Conservation (phyloP, 108 stramenopile genomes). For the Nitzschia sp. region DNA sequence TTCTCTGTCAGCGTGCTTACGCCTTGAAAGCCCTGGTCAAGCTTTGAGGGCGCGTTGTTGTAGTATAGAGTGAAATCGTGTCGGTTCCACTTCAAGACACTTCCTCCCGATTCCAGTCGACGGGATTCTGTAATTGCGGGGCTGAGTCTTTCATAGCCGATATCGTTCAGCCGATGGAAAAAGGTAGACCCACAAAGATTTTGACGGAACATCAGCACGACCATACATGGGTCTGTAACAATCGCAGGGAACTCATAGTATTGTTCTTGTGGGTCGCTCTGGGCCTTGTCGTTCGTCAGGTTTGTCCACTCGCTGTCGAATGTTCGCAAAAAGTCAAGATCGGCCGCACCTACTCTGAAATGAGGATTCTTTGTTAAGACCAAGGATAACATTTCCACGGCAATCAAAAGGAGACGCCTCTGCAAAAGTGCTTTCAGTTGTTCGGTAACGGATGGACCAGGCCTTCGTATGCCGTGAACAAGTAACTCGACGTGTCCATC, state of each 20-base stretch:
- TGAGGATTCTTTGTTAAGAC: constrained; percentile 77
- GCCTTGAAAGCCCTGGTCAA: constrained; percentile 67
- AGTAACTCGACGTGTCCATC: constrained; percentile 57
- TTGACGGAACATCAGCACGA: constrained; percentile 72
- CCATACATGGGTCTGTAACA: constrained; percentile 62
- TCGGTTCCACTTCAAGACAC: constrained; percentile 23
- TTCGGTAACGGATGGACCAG: constrained; percentile 66
- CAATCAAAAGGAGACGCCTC: constrained; percentile 55
- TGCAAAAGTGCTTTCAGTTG: constrained; percentile 67
- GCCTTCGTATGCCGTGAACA: constrained; percentile 61
- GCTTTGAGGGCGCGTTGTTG: constrained; percentile 49
- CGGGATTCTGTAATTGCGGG: constrained; percentile 18
- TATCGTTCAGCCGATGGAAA: constrained; percentile 62
- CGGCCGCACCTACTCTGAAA: constrained; percentile 49
- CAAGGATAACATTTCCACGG: constrained; percentile 62
- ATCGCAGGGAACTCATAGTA: constrained; percentile 56
- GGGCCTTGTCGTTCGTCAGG: constrained; percentile 45
- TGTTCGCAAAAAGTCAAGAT: constrained; percentile 61
- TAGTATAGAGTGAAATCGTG: constrained; percentile 50
- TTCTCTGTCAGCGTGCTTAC: constrained; percentile 68
- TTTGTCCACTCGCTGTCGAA: constrained; percentile 51
- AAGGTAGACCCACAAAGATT: constrained; percentile 76
- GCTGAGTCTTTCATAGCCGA: constrained; percentile 17
- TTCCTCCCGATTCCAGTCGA: constrained; percentile 23
- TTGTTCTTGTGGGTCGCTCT: constrained; percentile 13